These are phyloP conservation scores for Populus ilicifolia DNA, from an alignment of 345 rosid species.

Conservation along the genomic window DNA sequence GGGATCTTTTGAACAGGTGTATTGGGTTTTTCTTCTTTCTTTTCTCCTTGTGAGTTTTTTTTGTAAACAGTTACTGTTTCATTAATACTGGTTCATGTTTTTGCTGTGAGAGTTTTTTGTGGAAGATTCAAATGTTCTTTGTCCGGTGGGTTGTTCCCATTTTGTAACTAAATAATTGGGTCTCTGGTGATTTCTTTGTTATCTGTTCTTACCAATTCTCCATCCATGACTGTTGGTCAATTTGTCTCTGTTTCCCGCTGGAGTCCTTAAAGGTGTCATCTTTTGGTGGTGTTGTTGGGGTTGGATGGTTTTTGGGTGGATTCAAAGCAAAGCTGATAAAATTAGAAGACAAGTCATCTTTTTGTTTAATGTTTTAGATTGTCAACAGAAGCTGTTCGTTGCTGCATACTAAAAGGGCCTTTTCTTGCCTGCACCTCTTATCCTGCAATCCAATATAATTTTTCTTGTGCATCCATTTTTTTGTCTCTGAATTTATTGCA, in stretches of 20 bases:
- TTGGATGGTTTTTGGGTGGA: constrained; percentile 36
- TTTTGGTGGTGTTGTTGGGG: constrained; percentile 26
- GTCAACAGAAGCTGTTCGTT: constrained; percentile 23
- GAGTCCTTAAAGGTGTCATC: constrained; percentile 7
- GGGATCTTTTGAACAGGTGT: constrained; percentile 1
- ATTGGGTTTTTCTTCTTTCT: constrained; percentile 8
- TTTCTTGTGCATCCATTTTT: constrained; percentile 8
- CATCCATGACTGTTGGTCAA: not conserved
- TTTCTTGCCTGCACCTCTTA: not conserved
- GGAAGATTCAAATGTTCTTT: constrained; percentile 12
- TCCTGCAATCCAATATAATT: not conserved
- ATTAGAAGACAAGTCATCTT: constrained; percentile 36
- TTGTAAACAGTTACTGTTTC: constrained; percentile 28
- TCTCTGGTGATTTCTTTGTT: constrained; percentile 10
- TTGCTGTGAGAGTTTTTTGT: not conserved
- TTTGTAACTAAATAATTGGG: constrained; percentile 23
- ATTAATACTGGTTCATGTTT: constrained; percentile 20
- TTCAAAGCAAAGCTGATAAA: constrained; percentile 53
- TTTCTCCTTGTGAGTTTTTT: not conserved
- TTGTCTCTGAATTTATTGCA: constrained; percentile 5
- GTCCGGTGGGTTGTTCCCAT: constrained; percentile 7
- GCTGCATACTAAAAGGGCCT: constrained; percentile 24
- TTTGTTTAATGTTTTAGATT: constrained; percentile 13
- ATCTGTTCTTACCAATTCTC: not conserved
- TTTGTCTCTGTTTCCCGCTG: constrained; percentile 13